Percentiles rank a stretch among this genome's conserved stretches.
Evolutionary conservation across 164 flowering plant genomes (phyloP).

Genomic region (Umbilicus rupestris): DNA sequence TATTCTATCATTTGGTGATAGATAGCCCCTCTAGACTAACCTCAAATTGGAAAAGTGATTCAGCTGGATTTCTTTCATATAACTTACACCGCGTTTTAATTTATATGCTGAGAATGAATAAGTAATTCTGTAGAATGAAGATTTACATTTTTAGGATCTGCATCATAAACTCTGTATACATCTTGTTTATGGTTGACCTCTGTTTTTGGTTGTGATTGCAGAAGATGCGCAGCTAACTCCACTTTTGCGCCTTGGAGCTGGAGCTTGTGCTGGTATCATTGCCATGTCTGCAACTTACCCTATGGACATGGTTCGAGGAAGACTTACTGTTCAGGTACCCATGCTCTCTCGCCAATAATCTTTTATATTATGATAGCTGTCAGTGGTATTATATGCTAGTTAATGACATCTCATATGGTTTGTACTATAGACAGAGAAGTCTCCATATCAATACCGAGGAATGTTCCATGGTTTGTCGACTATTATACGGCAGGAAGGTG

Average conservation of each 20-base stretch:
- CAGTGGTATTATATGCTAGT: not conserved
- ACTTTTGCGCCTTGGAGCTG: slow-evolving; percentile 89
- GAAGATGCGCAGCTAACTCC: slow-evolving; percentile 89
- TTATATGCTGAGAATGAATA: too few relatives aligned
- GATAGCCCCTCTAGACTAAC: too few relatives aligned
- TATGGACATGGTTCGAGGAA: slow-evolving; percentile 96
- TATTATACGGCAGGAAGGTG: slow-evolving; percentile 77
- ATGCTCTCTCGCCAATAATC: not conserved
- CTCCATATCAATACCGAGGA: slow-evolving; percentile 87
- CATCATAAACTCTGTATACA: too few relatives aligned
- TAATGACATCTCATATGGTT: not conserved
- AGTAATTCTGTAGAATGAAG: too few relatives aligned
- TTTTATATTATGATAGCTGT: not conserved
- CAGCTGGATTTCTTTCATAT: too few relatives aligned
- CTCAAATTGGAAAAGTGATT: too few relatives aligned
- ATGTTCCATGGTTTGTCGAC: slow-evolving; percentile 77
- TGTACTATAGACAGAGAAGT: slow-evolving; percentile 65
- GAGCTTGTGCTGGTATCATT: slow-evolving; percentile 98
- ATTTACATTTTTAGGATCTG: too few relatives aligned
- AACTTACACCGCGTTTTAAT: too few relatives aligned
- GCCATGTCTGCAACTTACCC: slow-evolving; percentile 99
- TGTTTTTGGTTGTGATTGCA: slow-evolving; percentile 22
- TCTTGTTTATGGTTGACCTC: not conserved
- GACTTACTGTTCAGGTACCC: slow-evolving; percentile 95
- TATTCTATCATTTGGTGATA: too few relatives aligned